A percentile compares a stretch with the other conserved stretches of the same genome.
Evolutionary conservation across 2,329 filamentous ascomycete species (phyloP).

Genomic region (Fusarium citri): DNA sequence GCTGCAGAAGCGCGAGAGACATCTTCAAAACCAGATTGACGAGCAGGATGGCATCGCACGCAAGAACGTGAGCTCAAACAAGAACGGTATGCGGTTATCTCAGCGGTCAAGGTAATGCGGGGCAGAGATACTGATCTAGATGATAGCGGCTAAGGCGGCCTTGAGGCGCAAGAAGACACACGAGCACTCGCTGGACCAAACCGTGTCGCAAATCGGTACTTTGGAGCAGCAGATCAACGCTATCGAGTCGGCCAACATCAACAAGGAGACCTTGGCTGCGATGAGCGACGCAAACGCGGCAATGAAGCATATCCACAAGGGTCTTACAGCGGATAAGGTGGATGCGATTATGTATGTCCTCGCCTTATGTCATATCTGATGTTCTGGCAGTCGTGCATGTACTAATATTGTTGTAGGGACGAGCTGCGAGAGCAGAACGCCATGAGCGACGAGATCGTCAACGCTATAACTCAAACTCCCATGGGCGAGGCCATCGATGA

Average conservation of each 20-base stretch:
- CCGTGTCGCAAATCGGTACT: slow-evolving; percentile 87
- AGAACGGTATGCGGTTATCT: slow-evolving; percentile 75
- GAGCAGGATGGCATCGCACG: slow-evolving; percentile 90
- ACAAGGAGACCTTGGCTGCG: slow-evolving; percentile 92
- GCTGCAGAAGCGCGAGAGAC: slow-evolving; percentile 95
- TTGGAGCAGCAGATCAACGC: slow-evolving; percentile 95
- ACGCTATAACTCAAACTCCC: slow-evolving; percentile 80
- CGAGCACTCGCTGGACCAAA: slow-evolving; percentile 92
- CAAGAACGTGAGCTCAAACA: slow-evolving; percentile 88
- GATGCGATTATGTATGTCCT: slow-evolving; percentile 88
- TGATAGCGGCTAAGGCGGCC: slow-evolving; percentile 85
- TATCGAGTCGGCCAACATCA: slow-evolving; percentile 98
- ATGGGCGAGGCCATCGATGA: slow-evolving; percentile 82
- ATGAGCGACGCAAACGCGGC: slow-evolving; percentile 92
- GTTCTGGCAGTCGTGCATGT: neutral
- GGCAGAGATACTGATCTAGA: slow-evolving; percentile 41
- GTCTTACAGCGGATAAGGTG: slow-evolving; percentile 92
- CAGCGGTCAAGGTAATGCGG: slow-evolving; percentile 16
- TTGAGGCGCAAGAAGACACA: slow-evolving; percentile 94
- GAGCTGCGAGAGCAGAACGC: slow-evolving; percentile 90
- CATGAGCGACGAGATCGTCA: slow-evolving; percentile 91
- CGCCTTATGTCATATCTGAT: neutral
- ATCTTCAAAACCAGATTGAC: slow-evolving; percentile 90
- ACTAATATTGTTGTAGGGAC: slow-evolving; percentile 72
- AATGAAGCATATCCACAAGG: slow-evolving; percentile 93